Evolutionary conservation across 352 stramenopile species (phyloP), one percentile per base, ranked within the genome.

Genomic region (Phytophthora ohioensis): DNA sequence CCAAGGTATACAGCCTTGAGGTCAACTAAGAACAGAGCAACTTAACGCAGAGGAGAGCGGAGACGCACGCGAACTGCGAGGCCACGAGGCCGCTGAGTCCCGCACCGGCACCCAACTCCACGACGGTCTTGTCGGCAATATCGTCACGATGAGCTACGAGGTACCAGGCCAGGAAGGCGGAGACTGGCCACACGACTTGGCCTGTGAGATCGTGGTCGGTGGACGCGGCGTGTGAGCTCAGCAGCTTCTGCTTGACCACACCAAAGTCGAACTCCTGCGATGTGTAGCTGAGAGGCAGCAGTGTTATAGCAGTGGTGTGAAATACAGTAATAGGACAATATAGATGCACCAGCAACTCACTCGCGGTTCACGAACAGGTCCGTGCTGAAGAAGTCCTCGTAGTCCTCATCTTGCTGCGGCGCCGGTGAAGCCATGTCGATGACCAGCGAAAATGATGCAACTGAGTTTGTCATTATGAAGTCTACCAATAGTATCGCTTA

Each of bases 181-280:
- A 92, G 21, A 92, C 84, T 10, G 82, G 86, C 86, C 84, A 93
- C 48, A 93, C 79, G 0, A 93, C 76, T 85, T 93, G 86, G 41
- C 86, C 86, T 38, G 86, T 93, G 31, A 93, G 70, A 48, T 93
- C 84, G 67, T 90, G 86, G 69, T 92, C 86, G 1, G 86, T 93
- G 30, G 82, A 88, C 8, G 80, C 82, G 12, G 82, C 80, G 27
- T 76, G 78, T 8, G 82, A 88, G 54, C 70, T 79, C 43, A 75
- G 59, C n/a, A 91, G 64, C 57, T 71, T 69, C 49, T 91, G 82
- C 60, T 66, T 74, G 2, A 82, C 69, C 30, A 67, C 70, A 9
- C 76, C 78, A 62, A 91, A 87, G 64, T 81, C 76, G 54, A 87
- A 91, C 48, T 85, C 78, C 32, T 80, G 73, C 31, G 67, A 74